Evolutionary conservation across 2,329 filamentous ascomycete species (phyloP).

Genomic region (Arthrocladium fulminans): DNA sequence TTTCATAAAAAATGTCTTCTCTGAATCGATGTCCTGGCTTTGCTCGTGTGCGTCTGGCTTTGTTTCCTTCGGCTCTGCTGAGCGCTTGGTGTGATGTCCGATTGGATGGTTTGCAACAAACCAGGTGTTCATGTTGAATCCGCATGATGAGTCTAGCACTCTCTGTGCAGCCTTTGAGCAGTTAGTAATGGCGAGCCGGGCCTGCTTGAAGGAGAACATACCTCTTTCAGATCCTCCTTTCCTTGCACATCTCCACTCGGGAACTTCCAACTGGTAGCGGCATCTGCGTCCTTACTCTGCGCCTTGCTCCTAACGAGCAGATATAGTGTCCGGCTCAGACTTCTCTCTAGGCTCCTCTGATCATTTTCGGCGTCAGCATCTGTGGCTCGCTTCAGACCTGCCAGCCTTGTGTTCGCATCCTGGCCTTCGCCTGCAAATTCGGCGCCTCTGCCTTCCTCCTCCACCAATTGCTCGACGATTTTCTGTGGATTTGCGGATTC

Average conservation of each 20-base stretch:
- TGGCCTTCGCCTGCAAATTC: slow-evolving; percentile 45
- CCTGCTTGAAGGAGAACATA: slow-evolving; percentile 41
- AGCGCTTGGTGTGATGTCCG: slow-evolving; percentile 53
- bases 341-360: slow-evolving; percentile 65
- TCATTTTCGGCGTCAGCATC: slow-evolving; percentile 73
- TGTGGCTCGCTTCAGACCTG: slow-evolving; percentile 50
- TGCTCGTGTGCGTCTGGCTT: slow-evolving; percentile 8
- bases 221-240: slow-evolving; percentile 72
- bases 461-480: slow-evolving; percentile 61
- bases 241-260: slow-evolving; percentile 61
- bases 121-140: slow-evolving; percentile 98
- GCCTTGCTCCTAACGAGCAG: slow-evolving; percentile 64
- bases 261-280: slow-evolving; percentile 65
- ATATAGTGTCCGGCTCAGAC: slow-evolving; percentile 75
- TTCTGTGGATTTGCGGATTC: slow-evolving; percentile 56
- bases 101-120: slow-evolving; percentile 84
- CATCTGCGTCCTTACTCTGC: slow-evolving; percentile 26
- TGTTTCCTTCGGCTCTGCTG: slow-evolving; percentile 9
- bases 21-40: slow-evolving; percentile 43
- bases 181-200: neutral
- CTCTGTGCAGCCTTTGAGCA: slow-evolving; percentile 64
- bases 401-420: slow-evolving; percentile 62
- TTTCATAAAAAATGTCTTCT: slow-evolving; percentile 95
- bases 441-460: slow-evolving; percentile 55
- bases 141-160: slow-evolving; percentile 66